Conservation (phyloP, 768 basidiomycete species). For the Filobasidium floriforme region DNA sequence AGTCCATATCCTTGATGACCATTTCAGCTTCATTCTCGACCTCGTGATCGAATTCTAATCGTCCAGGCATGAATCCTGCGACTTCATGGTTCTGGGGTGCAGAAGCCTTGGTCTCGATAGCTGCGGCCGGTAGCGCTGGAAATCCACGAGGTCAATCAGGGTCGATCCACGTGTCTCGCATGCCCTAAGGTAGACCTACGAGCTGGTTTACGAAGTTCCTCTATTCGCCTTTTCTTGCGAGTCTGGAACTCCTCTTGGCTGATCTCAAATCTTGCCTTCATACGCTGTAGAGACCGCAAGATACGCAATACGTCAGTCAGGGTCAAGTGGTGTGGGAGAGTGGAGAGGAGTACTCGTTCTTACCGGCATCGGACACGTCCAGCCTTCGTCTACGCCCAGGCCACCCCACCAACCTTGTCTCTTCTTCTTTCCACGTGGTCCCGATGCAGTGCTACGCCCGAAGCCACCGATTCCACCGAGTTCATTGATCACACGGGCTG, state of each 20-base stretch:
- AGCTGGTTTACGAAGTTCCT: constrained; percentile 54
- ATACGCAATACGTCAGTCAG: background rate
- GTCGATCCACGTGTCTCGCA: too few species aligned
- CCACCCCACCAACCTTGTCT: constrained; percentile 5
- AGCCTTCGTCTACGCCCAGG: background rate
- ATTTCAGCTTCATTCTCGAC: constrained; percentile 95
- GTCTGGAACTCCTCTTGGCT: constrained; percentile 78
- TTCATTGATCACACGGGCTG: background rate
- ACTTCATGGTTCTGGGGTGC: constrained; percentile 83
- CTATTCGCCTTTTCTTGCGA: constrained; percentile 79
- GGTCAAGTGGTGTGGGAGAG: background rate
- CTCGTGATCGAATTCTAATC: constrained; percentile 98
- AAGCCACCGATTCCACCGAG: background rate
- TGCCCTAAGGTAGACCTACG: too few species aligned
- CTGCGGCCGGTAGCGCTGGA: constrained; percentile 32
- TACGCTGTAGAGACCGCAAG: constrained; percentile 28
- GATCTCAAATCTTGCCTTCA: constrained; percentile 54
- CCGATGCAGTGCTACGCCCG: background rate
- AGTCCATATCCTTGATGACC: constrained; percentile 89
- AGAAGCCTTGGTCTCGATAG: constrained; percentile 67
- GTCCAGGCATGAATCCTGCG: constrained; percentile 83
- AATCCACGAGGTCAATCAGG: constrained; percentile 47
- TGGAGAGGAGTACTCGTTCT: constrained; percentile 33
- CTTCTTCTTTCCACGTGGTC: background rate
- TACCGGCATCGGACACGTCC: constrained; percentile 68